Base-by-base conservation (phyloP, 1,284 basidiomycete genomes). In the Volvariella surrecta region DNA sequence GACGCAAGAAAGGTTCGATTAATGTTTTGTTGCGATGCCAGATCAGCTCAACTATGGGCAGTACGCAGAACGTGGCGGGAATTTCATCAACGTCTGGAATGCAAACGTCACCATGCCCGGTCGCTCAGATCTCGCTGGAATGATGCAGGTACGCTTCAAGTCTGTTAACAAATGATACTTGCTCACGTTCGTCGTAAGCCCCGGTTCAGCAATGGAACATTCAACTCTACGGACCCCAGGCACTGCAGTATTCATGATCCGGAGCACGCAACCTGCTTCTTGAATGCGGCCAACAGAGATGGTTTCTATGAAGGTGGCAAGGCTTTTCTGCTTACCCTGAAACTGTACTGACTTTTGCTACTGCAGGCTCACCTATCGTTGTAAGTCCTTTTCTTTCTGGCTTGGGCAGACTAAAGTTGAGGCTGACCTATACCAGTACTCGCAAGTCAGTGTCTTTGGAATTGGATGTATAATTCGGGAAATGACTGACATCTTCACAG, bases 241-340 rank as follows among this genome's bases (percentile, higher is more conserved):
- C 79, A 81, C 55, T 83, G 79, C 52, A 80, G 76, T 52, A 64
- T 73, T 31, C 70, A 80, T 47, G 78, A 80, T 52, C 78, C 77
- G 0, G 58, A 60, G 2, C 58, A 68, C 22, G 66, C 76, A 2
- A 77, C 74, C 1, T 82, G 79, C 50, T 82, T 77, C 61, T 57
- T 82, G 49, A 73, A 79, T 51, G 71, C 75, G 3, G 65, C 62
- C 1, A 73, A 74, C 38, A 56, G 65, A 4, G 78, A 82, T 54
- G 79, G 79, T 0, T 82, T 81, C 53, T 82, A 82, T 51, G 79
- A 82, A 59, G 65, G 62, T 59, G 28, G 28, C 19, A 47, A 31
- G 17, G 32, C 11, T 21, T 32, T 20, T 7, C 4, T 15, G 19
- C 30, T 24, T 19, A 16, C n/a, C n/a, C n/a, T 4, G 34, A 37